phyloP scores from a whole-genome alignment of 2,329 filamentous ascomycete genomes.

The Ceratocystis lukuohia region DNA sequence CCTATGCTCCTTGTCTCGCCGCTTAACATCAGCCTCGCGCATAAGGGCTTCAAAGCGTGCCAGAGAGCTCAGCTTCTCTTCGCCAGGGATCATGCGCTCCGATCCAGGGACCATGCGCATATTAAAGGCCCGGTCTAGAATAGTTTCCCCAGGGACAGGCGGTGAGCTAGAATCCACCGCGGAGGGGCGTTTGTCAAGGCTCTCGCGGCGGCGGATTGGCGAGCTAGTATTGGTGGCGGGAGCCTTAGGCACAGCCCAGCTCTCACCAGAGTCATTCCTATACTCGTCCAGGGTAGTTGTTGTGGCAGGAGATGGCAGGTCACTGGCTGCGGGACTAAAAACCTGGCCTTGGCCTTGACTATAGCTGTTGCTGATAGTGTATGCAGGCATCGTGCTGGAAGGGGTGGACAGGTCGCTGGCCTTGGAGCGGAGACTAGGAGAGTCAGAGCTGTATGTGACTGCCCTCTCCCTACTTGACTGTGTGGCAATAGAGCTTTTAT shows the following conservation, averaged over 20 bases:
- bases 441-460: slow-evolving; percentile 41
- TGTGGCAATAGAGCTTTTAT: slow-evolving; percentile 37
- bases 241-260: slow-evolving; percentile 47
- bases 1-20: slow-evolving; percentile 30
- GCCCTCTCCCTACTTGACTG: slow-evolving; percentile 34
- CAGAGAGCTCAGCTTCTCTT: slow-evolving; percentile 51
- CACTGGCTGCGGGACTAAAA: slow-evolving; percentile 36
- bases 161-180: slow-evolving; percentile 37
- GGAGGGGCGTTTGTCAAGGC: slow-evolving; percentile 32
- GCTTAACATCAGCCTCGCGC: slow-evolving; percentile 43
- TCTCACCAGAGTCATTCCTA: slow-evolving; percentile 44
- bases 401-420: slow-evolving; percentile 50
- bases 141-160: slow-evolving; percentile 46
- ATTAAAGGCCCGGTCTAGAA: slow-evolving; percentile 53
- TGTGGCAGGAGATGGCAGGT: slow-evolving; percentile 42
- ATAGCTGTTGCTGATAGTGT: background rate
- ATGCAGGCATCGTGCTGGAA: slow-evolving; percentile 30
- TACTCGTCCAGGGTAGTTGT: slow-evolving; percentile 38
- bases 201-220: slow-evolving; percentile 41
- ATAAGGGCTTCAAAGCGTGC: slow-evolving; percentile 54
- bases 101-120: slow-evolving; percentile 49
- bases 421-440: slow-evolving; percentile 47
- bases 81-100: slow-evolving; percentile 39
- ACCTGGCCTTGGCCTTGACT: slow-evolving; percentile 7
- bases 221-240: slow-evolving; percentile 46